These are phyloP conservation scores for Cucurbita moschata DNA, from an alignment of 306 rosid species.

Conservation along the genomic window DNA sequence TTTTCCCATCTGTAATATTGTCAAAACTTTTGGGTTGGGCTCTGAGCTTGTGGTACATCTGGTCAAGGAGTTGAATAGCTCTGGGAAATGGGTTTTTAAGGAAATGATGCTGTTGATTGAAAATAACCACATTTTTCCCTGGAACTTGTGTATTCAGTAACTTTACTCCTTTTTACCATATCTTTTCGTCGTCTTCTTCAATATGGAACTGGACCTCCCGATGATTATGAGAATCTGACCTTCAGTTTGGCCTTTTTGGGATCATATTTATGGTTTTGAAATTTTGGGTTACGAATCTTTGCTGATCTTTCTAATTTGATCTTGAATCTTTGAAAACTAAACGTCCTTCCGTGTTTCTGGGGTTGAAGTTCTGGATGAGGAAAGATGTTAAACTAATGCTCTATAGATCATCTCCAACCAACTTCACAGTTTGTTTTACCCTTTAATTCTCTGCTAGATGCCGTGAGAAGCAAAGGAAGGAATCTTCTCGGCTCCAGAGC, in stretches of 20 bases:
- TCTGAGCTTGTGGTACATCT: neutral
- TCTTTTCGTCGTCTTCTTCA: neutral
- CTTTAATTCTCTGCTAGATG: slow-evolving; percentile 29
- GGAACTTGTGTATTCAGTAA: neutral
- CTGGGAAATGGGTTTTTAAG: neutral
- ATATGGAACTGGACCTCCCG: neutral
- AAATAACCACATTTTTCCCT: neutral
- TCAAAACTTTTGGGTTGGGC: neutral
- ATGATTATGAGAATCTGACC: neutral
- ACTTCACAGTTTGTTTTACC: neutral
- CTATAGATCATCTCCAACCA: neutral
- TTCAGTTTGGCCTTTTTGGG: neutral
- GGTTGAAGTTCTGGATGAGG: neutral
- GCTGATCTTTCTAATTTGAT: neutral
- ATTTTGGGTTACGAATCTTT: neutral
- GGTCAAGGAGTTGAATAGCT: neutral
- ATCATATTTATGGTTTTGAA: neutral
- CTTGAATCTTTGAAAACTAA: no score
- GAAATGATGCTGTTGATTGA: neutral
- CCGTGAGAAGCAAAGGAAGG: slow-evolving; percentile 97
- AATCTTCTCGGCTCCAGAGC: slow-evolving; percentile 78
- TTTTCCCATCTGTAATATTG: neutral
- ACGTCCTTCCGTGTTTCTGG: neutral
- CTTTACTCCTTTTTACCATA: neutral
- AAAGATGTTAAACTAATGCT: neutral